Conservation (phyloP, 805 yeast genomes). For the Candida peoriensis region DNA sequence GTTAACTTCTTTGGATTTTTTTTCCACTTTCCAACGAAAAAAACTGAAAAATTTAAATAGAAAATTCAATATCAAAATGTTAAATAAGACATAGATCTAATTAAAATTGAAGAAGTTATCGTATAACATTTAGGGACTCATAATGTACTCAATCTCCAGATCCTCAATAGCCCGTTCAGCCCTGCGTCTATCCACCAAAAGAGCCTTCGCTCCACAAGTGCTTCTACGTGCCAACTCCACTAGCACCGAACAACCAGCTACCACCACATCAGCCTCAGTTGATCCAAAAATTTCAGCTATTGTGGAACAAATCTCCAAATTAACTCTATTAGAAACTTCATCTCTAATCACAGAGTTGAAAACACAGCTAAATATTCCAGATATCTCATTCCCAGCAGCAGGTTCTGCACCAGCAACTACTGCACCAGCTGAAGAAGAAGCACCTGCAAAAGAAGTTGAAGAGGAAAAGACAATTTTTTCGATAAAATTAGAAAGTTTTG, state of each 20-base stretch:
- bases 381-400: slow-evolving; percentile 79
- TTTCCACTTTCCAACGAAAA: no score
- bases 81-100: no score
- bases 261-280: slow-evolving; percentile 53
- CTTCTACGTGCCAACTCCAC: slow-evolving; percentile 35
- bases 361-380: slow-evolving; percentile 85
- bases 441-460: slow-evolving; percentile 65
- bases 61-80: no score
- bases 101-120: slow-evolving; percentile 1
- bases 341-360: slow-evolving; percentile 74
- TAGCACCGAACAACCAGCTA: slow-evolving; percentile 41
- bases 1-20: no score
- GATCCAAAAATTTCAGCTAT: slow-evolving; percentile 85
- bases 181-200: no score
- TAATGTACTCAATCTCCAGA: no score
- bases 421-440: slow-evolving; percentile 68
- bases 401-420: slow-evolving; percentile 57
- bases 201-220: slow-evolving; percentile 12
- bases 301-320: slow-evolving; percentile 85
- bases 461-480: slow-evolving; percentile 93
- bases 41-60: slow-evolving; percentile 2
- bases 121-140: no score
- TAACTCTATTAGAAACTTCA: slow-evolving; percentile 94
- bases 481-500: slow-evolving; percentile 88
- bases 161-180: no score